Base-by-base conservation (phyloP, 129 eudicot species). In the Flaveria robusta region DNA sequence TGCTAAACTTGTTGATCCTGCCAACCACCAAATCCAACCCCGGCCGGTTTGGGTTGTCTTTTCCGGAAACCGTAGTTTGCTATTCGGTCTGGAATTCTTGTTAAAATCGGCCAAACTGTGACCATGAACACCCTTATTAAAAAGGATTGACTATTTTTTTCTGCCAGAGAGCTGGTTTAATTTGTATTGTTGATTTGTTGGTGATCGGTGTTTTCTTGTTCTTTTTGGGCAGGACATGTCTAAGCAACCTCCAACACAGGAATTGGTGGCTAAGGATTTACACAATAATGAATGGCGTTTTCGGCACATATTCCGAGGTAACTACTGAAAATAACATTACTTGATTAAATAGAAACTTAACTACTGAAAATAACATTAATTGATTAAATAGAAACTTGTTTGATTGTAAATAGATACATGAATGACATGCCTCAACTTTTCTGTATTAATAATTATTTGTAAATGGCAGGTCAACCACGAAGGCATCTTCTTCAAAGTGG, bases 401-500 rank as follows among this genome's bases (percentile, higher is more conserved):
- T 74, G 15, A 68, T 42, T 56, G 27, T 39, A 52, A 24, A 41
- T n/a, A 18, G 37, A 23, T 7, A 12, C 43, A 26, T 14, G 1
- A 60, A 29, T 62, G 42, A 62, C 68, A 27, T 60, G 67, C 8
- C 41, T 26, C 67, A 3, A 24, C 9, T 41, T 24, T 26, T 9
- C 64, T 56, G 15, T 1, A 56, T 22, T 8, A 20, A 9, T 56
- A 56, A 22, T 24, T 60, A 18, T 60, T 60, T 60, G 41, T 60
- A 26, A 60, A 24, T 60, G 64, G 64, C 90, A 94, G 98, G 98
- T 72, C 98, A 94, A 84, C 98, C 98, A 23, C 81, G 98, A 69
- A 79, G 98, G 76, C 98, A 94, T 83, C 86, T 94, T 47, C 97
- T 94, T 63, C 98, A 94, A 84, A 94, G 98, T 75, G 98, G 98